Evolutionary conservation across 768 basidiomycete species (phyloP), one percentile per base, ranked within the genome.

Genomic region (Rossbeevera mucosa): DNA sequence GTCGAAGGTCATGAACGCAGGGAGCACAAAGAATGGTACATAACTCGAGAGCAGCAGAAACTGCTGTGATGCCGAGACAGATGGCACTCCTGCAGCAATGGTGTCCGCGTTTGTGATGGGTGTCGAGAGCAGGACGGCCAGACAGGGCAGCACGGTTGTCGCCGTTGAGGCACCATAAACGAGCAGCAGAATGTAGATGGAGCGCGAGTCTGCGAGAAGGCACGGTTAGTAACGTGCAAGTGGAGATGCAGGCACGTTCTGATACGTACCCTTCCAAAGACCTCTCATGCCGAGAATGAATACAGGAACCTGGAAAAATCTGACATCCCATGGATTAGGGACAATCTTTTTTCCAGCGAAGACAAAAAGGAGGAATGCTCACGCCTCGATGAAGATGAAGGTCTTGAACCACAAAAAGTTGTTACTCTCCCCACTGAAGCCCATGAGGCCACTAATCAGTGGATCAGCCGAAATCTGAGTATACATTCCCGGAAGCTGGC

Each of bases 121-220:
- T 2, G 78, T 77, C 18, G 75, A 68, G n/a, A 90, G 64, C 29
- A 92, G 64, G 26, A 79, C 72, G 12, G 74, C 68, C 44, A 94
- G 64, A 62, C 87, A 90, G 0, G 91, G 82, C 29, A 90, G 68
- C 13, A 86, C 85, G 0, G 91, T 91, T 0, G 89, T 93, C 0
- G 80, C 75, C 3, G 89, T 86, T 0, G 87, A 89, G 0, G 88
- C 86, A 25, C 77, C 88, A 67, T 93, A 94, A 25, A 85, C 65
- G 8, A 87, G 72, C 13, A 94, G 70, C 28, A 91, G 73, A 12
- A 80, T 71, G 62, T 86, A 87, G 42, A 85, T 77, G 13, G 68
- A 66, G 7, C 67, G 73, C 2, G 75, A 77, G 51, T 73, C 83
- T 85, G 59, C n/a, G 11, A 24, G 9, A 44, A 38, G 18, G 24